Conservation (phyloP, 1,139 yeast species). For the Saccharomyces pastorianus region DNA sequence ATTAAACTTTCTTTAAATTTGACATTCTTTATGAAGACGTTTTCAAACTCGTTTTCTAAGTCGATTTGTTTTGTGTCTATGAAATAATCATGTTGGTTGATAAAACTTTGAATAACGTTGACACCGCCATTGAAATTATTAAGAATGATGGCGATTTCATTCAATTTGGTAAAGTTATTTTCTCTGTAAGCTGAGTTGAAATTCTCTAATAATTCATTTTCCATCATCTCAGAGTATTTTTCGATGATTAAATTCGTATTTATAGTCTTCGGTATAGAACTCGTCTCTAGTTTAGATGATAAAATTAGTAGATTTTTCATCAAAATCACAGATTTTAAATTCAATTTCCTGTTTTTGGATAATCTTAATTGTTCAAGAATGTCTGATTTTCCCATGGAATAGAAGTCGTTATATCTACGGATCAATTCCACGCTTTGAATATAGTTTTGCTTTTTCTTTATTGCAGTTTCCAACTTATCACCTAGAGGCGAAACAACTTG, state of each 20-base stretch:
- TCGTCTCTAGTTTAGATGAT: constrained; percentile 52
- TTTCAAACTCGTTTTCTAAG: constrained; percentile 28
- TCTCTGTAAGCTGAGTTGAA: constrained; percentile 47
- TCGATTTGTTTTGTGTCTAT: constrained; percentile 37
- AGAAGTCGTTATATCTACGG: constrained; percentile 69
- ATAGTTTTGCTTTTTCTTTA: constrained; percentile 71
- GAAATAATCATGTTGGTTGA: constrained; percentile 71
- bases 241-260: constrained; percentile 51
- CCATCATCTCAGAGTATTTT: constrained; percentile 70
- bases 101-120: constrained; percentile 74
- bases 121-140: constrained; percentile 80
- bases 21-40: not conserved
- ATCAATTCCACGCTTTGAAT: constrained; percentile 66
- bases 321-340: constrained; percentile 60
- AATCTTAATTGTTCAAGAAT: constrained; percentile 48
- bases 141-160: constrained; percentile 66
- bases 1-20: constrained; percentile 38
- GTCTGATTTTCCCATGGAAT: constrained; percentile 47
- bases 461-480: constrained; percentile 60
- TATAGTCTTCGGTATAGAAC: constrained; percentile 43
- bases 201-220: constrained; percentile 49
- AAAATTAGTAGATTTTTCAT: constrained; percentile 57
- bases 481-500: constrained; percentile 68
- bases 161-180: constrained; percentile 59
- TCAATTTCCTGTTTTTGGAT: constrained; percentile 36